phyloP scores from a whole-genome alignment of 495 filamentous ascomycete genomes.

The Melanomma pulvis-pyrius region DNA sequence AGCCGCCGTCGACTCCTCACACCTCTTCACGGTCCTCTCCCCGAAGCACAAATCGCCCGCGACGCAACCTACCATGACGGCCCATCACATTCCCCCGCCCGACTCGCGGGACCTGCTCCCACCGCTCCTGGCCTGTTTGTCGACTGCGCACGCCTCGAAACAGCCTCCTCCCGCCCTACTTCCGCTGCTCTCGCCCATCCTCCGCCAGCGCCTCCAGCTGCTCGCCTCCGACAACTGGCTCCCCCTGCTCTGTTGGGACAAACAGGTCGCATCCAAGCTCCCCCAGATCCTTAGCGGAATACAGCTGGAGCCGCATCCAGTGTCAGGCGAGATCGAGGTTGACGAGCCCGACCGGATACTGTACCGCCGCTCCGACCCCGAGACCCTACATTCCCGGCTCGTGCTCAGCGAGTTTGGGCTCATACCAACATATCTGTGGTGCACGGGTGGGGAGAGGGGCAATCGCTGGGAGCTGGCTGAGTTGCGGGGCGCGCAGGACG shows the following conservation, averaged over 20 bases:
- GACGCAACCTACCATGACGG: constrained; percentile 29
- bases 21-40: background rate
- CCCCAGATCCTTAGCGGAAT: constrained; percentile 65
- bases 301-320: constrained; percentile 82
- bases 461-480: constrained; percentile 86
- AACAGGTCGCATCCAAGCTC: constrained; percentile 66
- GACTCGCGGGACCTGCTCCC: constrained; percentile 66
- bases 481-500: constrained; percentile 61
- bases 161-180: constrained; percentile 76
- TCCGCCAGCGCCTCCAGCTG: constrained; percentile 83
- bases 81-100: constrained; percentile 60
- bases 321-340: constrained; percentile 86
- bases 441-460: constrained; percentile 62
- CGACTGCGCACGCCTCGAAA: constrained; percentile 77
- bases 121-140: constrained; percentile 82
- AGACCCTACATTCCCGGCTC: constrained; percentile 78
- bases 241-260: constrained; percentile 82
- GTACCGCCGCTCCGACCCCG: constrained; percentile 78
- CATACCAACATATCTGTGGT: constrained; percentile 66
- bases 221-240: constrained; percentile 84
- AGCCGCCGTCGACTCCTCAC: background rate
- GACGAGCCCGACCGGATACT: constrained; percentile 62
- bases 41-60: background rate
- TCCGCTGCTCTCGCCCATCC: constrained; percentile 83
- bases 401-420: constrained; percentile 50